Base-by-base conservation (phyloP, 2,329 filamentous ascomycete species). In the Ceratocystis diversiconidia region DNA sequence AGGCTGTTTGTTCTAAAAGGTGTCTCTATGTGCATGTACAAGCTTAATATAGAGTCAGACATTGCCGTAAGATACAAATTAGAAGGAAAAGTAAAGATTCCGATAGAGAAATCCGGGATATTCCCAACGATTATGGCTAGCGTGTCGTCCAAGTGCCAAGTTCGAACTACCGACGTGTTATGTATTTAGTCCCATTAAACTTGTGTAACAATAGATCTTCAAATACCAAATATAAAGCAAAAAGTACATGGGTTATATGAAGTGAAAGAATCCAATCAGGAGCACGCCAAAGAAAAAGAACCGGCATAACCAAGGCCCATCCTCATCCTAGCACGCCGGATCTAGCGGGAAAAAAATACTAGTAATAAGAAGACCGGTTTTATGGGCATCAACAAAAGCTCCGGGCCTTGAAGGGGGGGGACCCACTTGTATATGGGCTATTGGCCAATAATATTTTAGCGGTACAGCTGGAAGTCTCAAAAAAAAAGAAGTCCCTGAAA, bases 391-490 rank as follows among this genome's bases (percentile, higher is more conserved):
- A 17, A 15, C 25, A n/a, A 59, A 3, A 1, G 28, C 28, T 30
- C 6, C n/a, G 52, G 28, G 15, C 32, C 28, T 17, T 30, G 25
- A 19, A 30, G 52, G 17, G 32, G 25, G 12, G 2, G 10, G 52
- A 4, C 52, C 52, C 52, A 59, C 52, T 32, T 6, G 36, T 59
- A 30, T 17, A 10, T n/a, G n/a, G 28, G 28, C 25, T 30, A 59
- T 19, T 36, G 52, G 3, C 52, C 52, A 59, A 59, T 59, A 3
- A 36, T n/a, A 59, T 32, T 59, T 59, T 59, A 30, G 52, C 52
- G 52, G 52, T 59, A 59, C 28, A n/a, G 52, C 52, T 59, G 52
- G 52, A 59, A 59, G 52, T 59, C 28, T 22, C 12, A 19, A 36
- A 32, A 57, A 30, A 59, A 32, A 59, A 59, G 12, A 30, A 59